A percentile compares a stretch with the other conserved stretches of the same genome.
These are phyloP conservation scores for Sporothrix phasma DNA, from an alignment of 2,329 filamentous ascomycete genomes.

Conservation along the genomic window DNA sequence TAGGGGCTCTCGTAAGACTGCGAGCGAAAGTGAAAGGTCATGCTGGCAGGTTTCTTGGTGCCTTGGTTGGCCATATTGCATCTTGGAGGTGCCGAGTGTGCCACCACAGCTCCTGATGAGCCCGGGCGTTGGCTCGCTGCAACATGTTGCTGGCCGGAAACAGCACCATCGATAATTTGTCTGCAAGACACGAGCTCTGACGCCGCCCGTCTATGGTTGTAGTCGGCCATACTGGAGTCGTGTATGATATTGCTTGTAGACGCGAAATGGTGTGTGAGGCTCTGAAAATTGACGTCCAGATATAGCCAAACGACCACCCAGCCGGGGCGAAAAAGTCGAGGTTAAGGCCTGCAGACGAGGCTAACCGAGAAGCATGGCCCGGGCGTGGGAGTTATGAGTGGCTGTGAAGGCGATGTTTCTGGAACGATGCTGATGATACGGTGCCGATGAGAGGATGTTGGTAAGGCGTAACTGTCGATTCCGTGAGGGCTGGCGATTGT, in stretches of 20 bases:
- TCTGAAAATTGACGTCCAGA: not conserved
- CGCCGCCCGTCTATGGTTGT: constrained; percentile 10
- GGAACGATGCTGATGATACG: not conserved
- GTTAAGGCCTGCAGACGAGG: not conserved
- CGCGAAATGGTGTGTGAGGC: not conserved
- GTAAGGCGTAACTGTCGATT: not conserved
- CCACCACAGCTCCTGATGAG: not conserved
- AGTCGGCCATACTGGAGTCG: not conserved
- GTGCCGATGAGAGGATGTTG: not conserved
- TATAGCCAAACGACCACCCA: not conserved
- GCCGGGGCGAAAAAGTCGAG: not conserved
- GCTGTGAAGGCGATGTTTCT: no score
- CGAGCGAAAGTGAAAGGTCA: constrained; percentile 5
- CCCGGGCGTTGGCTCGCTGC: not conserved
- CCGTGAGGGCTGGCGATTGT: not conserved
- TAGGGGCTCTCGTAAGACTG: constrained; percentile 11
- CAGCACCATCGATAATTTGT: no score
- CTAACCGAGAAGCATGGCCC: not conserved
- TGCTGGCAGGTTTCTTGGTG: not conserved
- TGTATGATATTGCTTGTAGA: not conserved
- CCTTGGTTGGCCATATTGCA: not conserved
- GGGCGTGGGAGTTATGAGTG: not conserved
- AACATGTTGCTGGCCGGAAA: not conserved
- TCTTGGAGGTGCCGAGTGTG: not conserved
- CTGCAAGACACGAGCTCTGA: constrained; percentile 8